Evolutionary conservation across 768 basidiomycete genomes (phyloP), one percentile per base, ranked within the genome.

Genomic region (Lentinula aciculospora): DNA sequence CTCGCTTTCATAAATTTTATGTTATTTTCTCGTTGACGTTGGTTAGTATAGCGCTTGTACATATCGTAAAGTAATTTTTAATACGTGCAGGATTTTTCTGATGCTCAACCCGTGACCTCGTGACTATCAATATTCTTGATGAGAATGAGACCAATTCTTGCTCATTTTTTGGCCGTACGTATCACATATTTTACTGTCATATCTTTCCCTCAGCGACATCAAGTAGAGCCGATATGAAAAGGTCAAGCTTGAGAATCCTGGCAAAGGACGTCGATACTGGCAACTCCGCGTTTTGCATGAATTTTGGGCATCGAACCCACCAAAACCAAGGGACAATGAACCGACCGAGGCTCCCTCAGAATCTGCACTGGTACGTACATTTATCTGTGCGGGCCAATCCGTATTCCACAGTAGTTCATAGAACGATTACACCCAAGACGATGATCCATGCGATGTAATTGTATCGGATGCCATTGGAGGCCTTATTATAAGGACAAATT

Each of bases 401-500:
- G 10, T 39, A 34, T 5, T 23, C 53, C 15, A 40, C 56, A 28
- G 4, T 36, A 27, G n/a, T 27, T 21, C 32, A 32, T 53, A 54
- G 31, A 65, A 66, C 10, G 60, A 62, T 3, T 51, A 56, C 40
- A 64, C 63, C 31, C 68, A 68, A 46, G 86, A 86, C 64, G 66
- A 67, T 8, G 88, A 89, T 68, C 80, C 81, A 1, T 65, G 80
- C 59, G 86, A 89, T 67, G 66, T 65, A 10, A 60, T 73, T 50
- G 61, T 80, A 31, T 67, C 72, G 21, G 75, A 81, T 23, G 76
- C 75, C 1, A 80, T 81, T 57, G 63, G 83, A 40, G 88, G 88
- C 13, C 63, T 91, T 58, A 66, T 92, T 46, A 66, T 92, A n/a
- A 83, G 90, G 37, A 86, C 89, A 9, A 88, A 92, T 64, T 91